Conservation (phyloP, 169 alveolate species). For the Plasmodium gaboni region DNA sequence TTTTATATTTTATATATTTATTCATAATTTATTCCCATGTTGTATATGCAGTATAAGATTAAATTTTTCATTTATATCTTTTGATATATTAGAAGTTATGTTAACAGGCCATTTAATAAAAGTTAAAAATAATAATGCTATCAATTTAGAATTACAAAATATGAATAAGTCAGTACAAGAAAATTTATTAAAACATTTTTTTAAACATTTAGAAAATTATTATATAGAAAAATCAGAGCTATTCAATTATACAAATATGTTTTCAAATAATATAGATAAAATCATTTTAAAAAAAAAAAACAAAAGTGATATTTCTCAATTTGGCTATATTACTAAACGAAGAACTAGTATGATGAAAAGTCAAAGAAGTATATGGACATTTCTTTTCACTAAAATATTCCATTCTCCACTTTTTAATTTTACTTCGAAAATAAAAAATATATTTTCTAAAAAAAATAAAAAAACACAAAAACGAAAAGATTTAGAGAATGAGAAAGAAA, state of each 20-base stretch:
- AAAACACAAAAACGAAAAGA: neutral
- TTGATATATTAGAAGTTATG: slow-evolving; percentile 68
- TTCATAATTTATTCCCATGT: slow-evolving; percentile 54
- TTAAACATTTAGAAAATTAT: slow-evolving; percentile 71
- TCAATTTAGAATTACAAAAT: slow-evolving; percentile 35
- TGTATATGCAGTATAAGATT: slow-evolving; percentile 49
- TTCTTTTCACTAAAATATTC: neutral
- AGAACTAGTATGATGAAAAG: slow-evolving; percentile 4
- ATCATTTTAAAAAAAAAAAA: neutral
- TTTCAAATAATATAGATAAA: slow-evolving; percentile 12
- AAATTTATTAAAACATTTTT: slow-evolving; percentile 54
- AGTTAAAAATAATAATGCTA: slow-evolving; percentile 59
- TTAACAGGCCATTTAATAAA: slow-evolving; percentile 71
- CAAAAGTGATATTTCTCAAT: neutral
- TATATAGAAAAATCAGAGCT: slow-evolving; percentile 51
- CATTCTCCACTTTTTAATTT: neutral
- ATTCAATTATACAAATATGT: slow-evolving; percentile 20
- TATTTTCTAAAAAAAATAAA: neutral
- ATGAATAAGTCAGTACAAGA: slow-evolving; percentile 54
- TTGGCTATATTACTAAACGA: slow-evolving; percentile 11
- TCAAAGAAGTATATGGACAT: neutral
- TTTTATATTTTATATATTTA: slow-evolving; percentile 42
- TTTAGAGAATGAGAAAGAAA: slow-evolving; percentile 8
- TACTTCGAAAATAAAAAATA: neutral
- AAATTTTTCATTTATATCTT: slow-evolving; percentile 32